phyloP scores from a whole-genome alignment of 2,329 filamentous ascomycete genomes.

The Metarhizium anisopliae region DNA sequence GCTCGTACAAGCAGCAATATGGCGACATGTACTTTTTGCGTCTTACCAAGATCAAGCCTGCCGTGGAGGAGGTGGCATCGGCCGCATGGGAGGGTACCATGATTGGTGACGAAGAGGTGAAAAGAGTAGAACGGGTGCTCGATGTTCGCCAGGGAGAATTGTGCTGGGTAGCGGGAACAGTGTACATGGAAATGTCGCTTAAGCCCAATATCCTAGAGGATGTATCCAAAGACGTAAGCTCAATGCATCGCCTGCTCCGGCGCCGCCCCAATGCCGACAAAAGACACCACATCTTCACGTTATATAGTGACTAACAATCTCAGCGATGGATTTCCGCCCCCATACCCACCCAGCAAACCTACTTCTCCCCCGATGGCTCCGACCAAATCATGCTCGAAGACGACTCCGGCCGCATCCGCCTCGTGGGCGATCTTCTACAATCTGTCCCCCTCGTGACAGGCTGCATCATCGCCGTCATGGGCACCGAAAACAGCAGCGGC shows the following conservation, averaged over 20 bases:
- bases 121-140: slow-evolving; percentile 75
- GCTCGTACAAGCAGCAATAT: slow-evolving; percentile 89
- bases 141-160: slow-evolving; percentile 93
- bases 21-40: slow-evolving; percentile 96
- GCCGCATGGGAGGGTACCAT: slow-evolving; percentile 71
- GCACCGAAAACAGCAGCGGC: slow-evolving; percentile 84
- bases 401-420: slow-evolving; percentile 77
- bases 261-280: too few relatives aligned
- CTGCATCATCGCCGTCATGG: slow-evolving; percentile 88
- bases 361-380: slow-evolving; percentile 51
- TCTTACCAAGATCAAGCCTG: slow-evolving; percentile 76
- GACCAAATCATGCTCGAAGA: slow-evolving; percentile 85
- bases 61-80: slow-evolving; percentile 63
- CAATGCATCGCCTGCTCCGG: background rate
- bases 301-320: background rate
- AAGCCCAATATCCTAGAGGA: slow-evolving; percentile 97
- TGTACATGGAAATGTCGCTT: slow-evolving; percentile 94
- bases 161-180: slow-evolving; percentile 89
- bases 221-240: slow-evolving; percentile 75
- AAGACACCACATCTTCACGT: slow-evolving; percentile 2
- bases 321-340: slow-evolving; percentile 86
- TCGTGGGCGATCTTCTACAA: slow-evolving; percentile 63
- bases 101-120: slow-evolving; percentile 67
- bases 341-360: slow-evolving; percentile 64
- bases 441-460: slow-evolving; percentile 76